phyloP scores from a whole-genome alignment of 768 basidiomycete species.

The Gymnopilus dilepis region DNA sequence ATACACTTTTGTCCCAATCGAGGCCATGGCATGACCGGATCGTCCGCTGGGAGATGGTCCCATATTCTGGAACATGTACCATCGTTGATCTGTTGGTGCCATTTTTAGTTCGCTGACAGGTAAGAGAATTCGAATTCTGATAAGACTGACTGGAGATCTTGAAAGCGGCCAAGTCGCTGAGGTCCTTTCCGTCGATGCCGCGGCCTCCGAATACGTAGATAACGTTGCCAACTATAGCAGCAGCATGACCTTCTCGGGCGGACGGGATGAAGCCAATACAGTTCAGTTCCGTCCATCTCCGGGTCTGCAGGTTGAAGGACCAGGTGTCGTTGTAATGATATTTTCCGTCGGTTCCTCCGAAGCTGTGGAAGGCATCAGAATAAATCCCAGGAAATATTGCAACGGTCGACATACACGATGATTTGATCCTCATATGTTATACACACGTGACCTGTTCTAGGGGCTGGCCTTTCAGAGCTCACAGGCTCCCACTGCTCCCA shows the following conservation, averaged over 20 bases:
- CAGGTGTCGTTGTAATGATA: slow-evolving; percentile 99
- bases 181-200: slow-evolving; percentile 95
- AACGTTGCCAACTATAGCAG: slow-evolving; percentile 95
- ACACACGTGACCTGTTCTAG: slow-evolving; percentile 91
- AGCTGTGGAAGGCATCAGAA: slow-evolving; percentile 49
- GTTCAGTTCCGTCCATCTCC: slow-evolving; percentile 87
- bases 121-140: neutral
- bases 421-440: slow-evolving; percentile 84
- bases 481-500: slow-evolving; percentile 84
- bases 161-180: slow-evolving; percentile 95
- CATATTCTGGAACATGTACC: slow-evolving; percentile 99
- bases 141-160: slow-evolving; percentile 88
- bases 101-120: slow-evolving; percentile 9
- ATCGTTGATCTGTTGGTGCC: slow-evolving; percentile 77
- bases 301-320: slow-evolving; percentile 84
- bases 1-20: slow-evolving; percentile 85
- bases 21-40: slow-evolving; percentile 98
- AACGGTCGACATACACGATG: slow-evolving; percentile 66
- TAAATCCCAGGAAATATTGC: slow-evolving; percentile 3
- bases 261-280: slow-evolving; percentile 98
- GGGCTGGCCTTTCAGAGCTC: slow-evolving; percentile 69
- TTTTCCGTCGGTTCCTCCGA: slow-evolving; percentile 98
- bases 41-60: slow-evolving; percentile 92
- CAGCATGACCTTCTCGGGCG: slow-evolving; percentile 95
- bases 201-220: slow-evolving; percentile 97